Conservation (phyloP, 2,329 filamentous ascomycete genomes). For the Ambrosiella cleistominuta region DNA sequence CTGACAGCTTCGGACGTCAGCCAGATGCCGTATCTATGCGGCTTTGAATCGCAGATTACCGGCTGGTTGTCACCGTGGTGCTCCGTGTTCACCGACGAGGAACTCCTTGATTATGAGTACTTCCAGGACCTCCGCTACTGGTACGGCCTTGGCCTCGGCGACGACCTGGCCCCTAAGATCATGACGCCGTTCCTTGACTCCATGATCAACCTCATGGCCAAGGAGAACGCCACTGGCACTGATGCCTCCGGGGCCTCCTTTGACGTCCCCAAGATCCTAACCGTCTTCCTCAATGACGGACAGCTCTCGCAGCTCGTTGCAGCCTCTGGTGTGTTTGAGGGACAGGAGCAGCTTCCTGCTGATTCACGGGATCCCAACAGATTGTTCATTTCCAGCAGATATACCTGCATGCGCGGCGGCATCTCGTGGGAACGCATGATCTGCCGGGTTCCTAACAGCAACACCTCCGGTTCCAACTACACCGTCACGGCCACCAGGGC, state of each 20-base stretch:
- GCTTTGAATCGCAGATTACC: slow-evolving; percentile 51
- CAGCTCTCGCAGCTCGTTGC: slow-evolving; percentile 45
- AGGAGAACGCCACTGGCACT: slow-evolving; percentile 33
- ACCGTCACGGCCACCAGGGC: slow-evolving; percentile 5
- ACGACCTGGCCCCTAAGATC: slow-evolving; percentile 34
- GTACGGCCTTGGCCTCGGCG: slow-evolving; percentile 43
- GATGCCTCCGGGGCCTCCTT: slow-evolving; percentile 29
- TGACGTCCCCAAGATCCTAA: slow-evolving; percentile 36
- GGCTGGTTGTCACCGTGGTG: slow-evolving; percentile 46
- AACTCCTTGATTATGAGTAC: slow-evolving; percentile 48
- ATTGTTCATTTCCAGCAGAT: slow-evolving; percentile 36
- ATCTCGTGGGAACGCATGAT: slow-evolving; percentile 45
- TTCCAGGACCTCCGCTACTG: slow-evolving; percentile 51
- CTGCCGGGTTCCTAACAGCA: slow-evolving; percentile 22
- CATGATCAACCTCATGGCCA: slow-evolving; percentile 33
- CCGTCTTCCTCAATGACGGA: slow-evolving; percentile 48
- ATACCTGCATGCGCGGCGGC: slow-evolving; percentile 46
- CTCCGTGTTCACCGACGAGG: slow-evolving; percentile 40
- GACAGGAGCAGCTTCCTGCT: slow-evolving; percentile 30
- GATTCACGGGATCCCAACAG: slow-evolving; percentile 29
- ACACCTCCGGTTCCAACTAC: slow-evolving; percentile 1
- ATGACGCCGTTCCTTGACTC: slow-evolving; percentile 43
- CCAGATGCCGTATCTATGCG: slow-evolving; percentile 51
- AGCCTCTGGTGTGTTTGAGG: slow-evolving; percentile 43
- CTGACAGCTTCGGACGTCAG: slow-evolving; percentile 35